Base-by-base conservation (phyloP, 768 basidiomycete genomes). In the Leccinum broughii region DNA sequence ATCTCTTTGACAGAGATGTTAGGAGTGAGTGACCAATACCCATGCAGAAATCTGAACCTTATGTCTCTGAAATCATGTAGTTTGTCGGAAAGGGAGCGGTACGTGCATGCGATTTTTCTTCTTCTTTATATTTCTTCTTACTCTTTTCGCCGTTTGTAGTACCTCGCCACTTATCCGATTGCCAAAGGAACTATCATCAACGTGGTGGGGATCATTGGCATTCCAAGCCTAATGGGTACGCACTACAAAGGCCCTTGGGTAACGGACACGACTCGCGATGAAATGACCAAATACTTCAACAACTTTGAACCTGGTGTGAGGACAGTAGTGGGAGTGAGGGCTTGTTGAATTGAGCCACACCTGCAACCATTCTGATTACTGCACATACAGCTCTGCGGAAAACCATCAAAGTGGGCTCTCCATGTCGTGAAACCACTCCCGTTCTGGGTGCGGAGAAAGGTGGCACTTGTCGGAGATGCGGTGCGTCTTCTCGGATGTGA, bases 401-500 rank as follows among this genome's bases (percentile, higher is more conserved):
- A 68, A 6, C 72, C 77, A 1, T 75, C 72, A 39, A 77, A 69
- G 65, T 84, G 82, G 80, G 77, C 78, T 3, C 64, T 85, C 34
- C 77, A 81, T 54, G 71, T 72, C 32, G 65, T 85, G 30, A 74
- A 74, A 14, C 74, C 75, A 9, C 68, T 85, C 9, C 74, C 77
- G 0, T 74, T 73, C 4, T 82, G 74, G 51, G 75, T 77, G 3
- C 69, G 65, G 17, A 75, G 76, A 10, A 70, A 74, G 6, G 77
- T 84, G 0, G 77, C 77, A 6, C 72, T 87, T 9, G 68, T 81
- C 3, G 84, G 83, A 7, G 85, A 86, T 64, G 78, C 84, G 15
- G 54, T 51, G 75, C 62, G 22, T 30, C 24, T 15, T 15, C 30
- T 55, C 20, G 44, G 44, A 46, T 7, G 3, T 22, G 9, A 41